Conservation (phyloP, 768 basidiomycete species). For the Dentipellis sp. region DNA sequence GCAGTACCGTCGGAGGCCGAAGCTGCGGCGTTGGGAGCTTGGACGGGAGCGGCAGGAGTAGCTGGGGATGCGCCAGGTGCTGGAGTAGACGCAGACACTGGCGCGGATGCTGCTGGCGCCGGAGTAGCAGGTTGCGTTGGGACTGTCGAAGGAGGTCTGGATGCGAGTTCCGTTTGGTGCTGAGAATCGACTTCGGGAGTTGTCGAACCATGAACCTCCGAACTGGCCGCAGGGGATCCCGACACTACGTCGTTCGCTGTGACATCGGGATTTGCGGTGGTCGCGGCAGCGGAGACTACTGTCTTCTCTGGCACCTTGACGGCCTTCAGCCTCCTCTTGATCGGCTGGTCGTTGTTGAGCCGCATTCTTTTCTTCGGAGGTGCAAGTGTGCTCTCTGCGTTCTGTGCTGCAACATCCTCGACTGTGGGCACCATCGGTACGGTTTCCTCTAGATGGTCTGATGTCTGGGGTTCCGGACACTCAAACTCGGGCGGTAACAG, state of each 20-base stretch:
- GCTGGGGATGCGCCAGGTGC: background rate
- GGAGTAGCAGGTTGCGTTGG: too few relatives aligned
- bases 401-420: background rate
- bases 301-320: background rate
- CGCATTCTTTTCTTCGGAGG: too few relatives aligned
- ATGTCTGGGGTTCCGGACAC: too few relatives aligned
- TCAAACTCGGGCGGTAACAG: constrained; percentile 6
- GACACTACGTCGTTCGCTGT: background rate
- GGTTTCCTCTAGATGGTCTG: too few relatives aligned
- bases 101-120: background rate
- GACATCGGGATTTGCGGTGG: background rate
- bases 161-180: too few relatives aligned
- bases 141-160: too few relatives aligned
- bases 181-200: too few relatives aligned
- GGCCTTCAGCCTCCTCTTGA: too few relatives aligned
- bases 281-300: background rate
- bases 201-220: background rate
- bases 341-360: too few relatives aligned
- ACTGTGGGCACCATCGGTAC: too few relatives aligned
- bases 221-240: background rate
- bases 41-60: background rate
- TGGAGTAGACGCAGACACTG: background rate
- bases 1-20: background rate
- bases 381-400: background rate
- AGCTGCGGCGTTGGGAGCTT: background rate